Evolutionary conservation across 2,329 filamentous ascomycete species (phyloP), one percentile per base, ranked within the genome.

Genomic region (Stagonosporopsis rhizophila): DNA sequence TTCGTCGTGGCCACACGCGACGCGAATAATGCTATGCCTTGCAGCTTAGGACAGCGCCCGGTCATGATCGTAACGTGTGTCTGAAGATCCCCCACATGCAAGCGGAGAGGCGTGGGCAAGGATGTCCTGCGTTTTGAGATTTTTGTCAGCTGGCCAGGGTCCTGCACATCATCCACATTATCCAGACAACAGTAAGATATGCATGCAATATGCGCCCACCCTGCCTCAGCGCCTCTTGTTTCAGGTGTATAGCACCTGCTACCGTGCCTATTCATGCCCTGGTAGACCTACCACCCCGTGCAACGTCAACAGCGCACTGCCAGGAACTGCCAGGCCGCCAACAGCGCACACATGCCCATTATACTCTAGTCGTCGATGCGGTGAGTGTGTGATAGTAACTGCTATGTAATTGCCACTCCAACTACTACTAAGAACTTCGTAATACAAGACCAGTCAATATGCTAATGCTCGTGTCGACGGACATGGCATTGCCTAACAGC

Each of bases 211-310:
- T 32, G 15, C 42, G 45, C 35, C 40, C 40, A 40, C n/a, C 37
- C 52, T 46, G 53, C 30, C 41, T 37, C 48, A 52, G 48, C 54
- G 53, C 53, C 53, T 52, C 48, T 22, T 52, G 53, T 57, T 57
- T 57, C 53, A 57, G 30, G 25, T 44, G 52, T 30, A 50, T 22
- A 46, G 46, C 41, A 34, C 40, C 35, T 56, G 52, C 41, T 50
- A 51, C 46, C 35, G 25, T 55, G 45, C 27, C 40, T 40, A 23
- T 22, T 45, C 15, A 22, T 38, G 44, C 20, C 48, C 42, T 51
- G 30, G 34, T 32, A 48, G 30, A 44, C 30, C 25, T n/a, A 20
- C 28, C 48, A 40, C 22, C 19, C 37, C 8, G 48, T 57, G 54
- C 54, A 57, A 48, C 48, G 19, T 48, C 44, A 35, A 52, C 48